A percentile compares a stretch with the other conserved stretches of the same genome.
These are phyloP conservation scores for Yamadazyma sp. DNA, from an alignment of 805 yeast genomes.

Conservation along the genomic window DNA sequence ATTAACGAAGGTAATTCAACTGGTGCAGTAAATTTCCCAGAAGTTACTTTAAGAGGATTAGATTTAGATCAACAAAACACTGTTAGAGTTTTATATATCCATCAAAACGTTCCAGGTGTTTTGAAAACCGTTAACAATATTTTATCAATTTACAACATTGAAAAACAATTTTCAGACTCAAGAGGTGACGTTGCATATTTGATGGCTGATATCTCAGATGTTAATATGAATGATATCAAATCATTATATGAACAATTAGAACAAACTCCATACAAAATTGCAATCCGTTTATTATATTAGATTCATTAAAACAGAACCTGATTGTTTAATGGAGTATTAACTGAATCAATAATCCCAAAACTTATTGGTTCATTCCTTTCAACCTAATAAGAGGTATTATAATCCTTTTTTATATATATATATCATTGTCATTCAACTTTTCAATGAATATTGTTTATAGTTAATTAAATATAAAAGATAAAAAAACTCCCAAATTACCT, in stretches of 20 bases:
- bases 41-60: conserved; percentile 84
- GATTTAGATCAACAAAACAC: conserved; percentile 82
- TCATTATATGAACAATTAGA: conserved; percentile 80
- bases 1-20: conserved; percentile 93
- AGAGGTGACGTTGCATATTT: conserved; percentile 94
- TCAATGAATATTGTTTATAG: too few species aligned
- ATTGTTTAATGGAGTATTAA: too few species aligned
- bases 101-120: conserved; percentile 98
- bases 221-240: conserved; percentile 77
- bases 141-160: conserved; percentile 90
- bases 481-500: too few species aligned
- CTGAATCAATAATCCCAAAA: too few species aligned
- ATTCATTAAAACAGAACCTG: too few species aligned
- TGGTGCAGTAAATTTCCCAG: conserved; percentile 99
- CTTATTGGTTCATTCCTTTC: too few species aligned
- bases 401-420: too few species aligned
- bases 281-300: conserved; percentile 85
- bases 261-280: conserved; percentile 85
- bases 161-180: conserved; percentile 97
- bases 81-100: conserved; percentile 93
- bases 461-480: too few species aligned
- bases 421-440: too few species aligned
- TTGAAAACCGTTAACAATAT: conserved; percentile 95
- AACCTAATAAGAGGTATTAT: too few species aligned
- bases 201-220: conserved; percentile 95